Percentiles rank a stretch among this genome's conserved stretches.
Evolutionary conservation across 2,329 filamentous ascomycete species (phyloP).

Genomic region (Ophidiomyces ophidiicola): DNA sequence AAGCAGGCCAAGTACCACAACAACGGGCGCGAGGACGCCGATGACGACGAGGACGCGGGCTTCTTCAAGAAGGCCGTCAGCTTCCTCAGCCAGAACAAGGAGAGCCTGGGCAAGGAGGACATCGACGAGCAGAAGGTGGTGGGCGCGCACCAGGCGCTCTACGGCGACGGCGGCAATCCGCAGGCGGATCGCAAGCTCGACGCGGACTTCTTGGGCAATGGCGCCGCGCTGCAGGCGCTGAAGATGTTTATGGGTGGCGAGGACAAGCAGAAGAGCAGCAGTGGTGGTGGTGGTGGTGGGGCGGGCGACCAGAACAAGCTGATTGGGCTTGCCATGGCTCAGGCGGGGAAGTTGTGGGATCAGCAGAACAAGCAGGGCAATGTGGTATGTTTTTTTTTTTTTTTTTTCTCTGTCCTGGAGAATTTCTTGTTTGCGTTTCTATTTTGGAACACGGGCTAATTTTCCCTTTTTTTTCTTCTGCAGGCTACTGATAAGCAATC

Average conservation of each 20-base stretch:
- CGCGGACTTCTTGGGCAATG: constrained; percentile 31
- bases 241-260: constrained; percentile 55
- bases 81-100: constrained; percentile 44
- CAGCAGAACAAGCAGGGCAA: constrained; percentile 46
- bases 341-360: constrained; percentile 68
- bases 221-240: constrained; percentile 46
- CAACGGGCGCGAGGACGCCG: constrained; percentile 28
- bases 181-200: constrained; percentile 36
- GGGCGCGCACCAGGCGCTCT: constrained; percentile 63
- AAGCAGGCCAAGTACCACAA: constrained; percentile 40
- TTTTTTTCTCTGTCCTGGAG: constrained; percentile 9
- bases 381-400: constrained; percentile 28
- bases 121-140: constrained; percentile 57
- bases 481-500: constrained; percentile 62
- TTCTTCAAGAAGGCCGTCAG: constrained; percentile 48
- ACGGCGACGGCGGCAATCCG: constrained; percentile 43
- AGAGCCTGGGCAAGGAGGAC: constrained; percentile 37
- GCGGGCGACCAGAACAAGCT: constrained; percentile 61
- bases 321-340: constrained; percentile 73
- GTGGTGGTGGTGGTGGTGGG: constrained; percentile 26
- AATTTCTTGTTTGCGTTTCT: not conserved
- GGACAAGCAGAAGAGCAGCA: constrained; percentile 22
- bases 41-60: constrained; percentile 22
- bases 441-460: not conserved
- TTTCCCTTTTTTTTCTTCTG: not conserved